phyloP scores from a whole-genome alignment of 805 yeast genomes.

The Myxozyma kluyveri region DNA sequence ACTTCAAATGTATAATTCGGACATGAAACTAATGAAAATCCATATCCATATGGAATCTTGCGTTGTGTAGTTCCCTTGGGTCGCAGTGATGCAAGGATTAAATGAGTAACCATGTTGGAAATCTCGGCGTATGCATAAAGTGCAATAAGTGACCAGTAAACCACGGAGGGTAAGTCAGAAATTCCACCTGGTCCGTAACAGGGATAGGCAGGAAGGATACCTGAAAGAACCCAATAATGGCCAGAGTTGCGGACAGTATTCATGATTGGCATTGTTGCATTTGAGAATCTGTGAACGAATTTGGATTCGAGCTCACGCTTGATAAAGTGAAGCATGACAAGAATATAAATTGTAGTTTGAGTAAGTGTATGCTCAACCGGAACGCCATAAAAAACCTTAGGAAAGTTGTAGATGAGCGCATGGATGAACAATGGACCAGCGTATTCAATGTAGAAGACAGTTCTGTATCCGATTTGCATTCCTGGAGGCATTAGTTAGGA shows the following conservation, averaged over 20 bases:
- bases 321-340: constrained; percentile 70
- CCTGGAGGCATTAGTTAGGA: constrained; percentile 17
- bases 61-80: constrained; percentile 43
- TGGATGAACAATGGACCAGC: constrained; percentile 85
- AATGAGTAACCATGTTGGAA: constrained; percentile 71
- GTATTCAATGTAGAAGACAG: constrained; percentile 86
- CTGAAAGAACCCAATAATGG: constrained; percentile 95
- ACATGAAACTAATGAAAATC: constrained; percentile 73
- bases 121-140: constrained; percentile 52
- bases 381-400: constrained; percentile 39
- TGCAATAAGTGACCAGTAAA: constrained; percentile 5
- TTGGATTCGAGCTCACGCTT: constrained; percentile 89
- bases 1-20: constrained; percentile 93
- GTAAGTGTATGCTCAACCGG: constrained; percentile 46
- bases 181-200: constrained; percentile 44
- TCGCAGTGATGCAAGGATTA: constrained; percentile 51
- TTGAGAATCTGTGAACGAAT: constrained; percentile 79
- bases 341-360: constrained; percentile 50
- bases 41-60: constrained; percentile 77
- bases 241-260: constrained; percentile 83
- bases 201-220: constrained; percentile 54
- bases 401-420: constrained; percentile 57
- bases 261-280: constrained; percentile 87
- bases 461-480: constrained; percentile 87
- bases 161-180: constrained; percentile 3